Evolutionary conservation across 192 early-diverging fungal genomes (phyloP).

Genomic region (Neocallimastix lanati): DNA sequence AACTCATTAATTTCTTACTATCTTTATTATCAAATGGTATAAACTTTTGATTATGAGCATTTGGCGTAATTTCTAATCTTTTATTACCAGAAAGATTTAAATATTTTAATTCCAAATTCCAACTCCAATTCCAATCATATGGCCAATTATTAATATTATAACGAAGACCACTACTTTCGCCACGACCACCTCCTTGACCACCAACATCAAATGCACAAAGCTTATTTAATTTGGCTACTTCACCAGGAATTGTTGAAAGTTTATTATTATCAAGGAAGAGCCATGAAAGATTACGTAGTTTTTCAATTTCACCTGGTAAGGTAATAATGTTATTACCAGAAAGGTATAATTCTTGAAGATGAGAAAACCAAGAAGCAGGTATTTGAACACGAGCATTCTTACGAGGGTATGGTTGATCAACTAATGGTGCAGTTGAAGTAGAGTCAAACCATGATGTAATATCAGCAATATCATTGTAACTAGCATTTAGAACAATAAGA

Average conservation of each 20-base stretch:
- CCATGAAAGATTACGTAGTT: conserved; percentile 43
- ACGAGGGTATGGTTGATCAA: neutral
- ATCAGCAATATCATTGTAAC: conserved; percentile 66
- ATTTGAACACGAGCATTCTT: conserved; percentile 14
- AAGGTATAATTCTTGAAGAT: conserved; percentile 59
- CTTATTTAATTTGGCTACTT: conserved; percentile 66
- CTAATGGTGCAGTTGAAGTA: neutral
- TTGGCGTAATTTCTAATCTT: conserved; percentile 57
- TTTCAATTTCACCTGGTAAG: conserved; percentile 68
- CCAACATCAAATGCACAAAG: conserved; percentile 66
- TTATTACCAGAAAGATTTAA: conserved; percentile 82
- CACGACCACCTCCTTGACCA: conserved; percentile 40
- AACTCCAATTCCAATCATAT: conserved; percentile 93
- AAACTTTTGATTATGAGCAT: conserved; percentile 20
- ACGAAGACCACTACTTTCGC: conserved; percentile 36
- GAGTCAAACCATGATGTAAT: conserved; percentile 44
- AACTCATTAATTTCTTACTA: neutral
- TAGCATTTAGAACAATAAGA: conserved; percentile 58
- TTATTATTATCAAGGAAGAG: conserved; percentile 80
- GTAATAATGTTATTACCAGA: conserved; percentile 68
- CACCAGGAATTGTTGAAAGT: conserved; percentile 71
- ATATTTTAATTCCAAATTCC: conserved; percentile 75
- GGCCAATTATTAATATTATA: conserved; percentile 91
- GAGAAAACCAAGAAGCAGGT: conserved; percentile 22
- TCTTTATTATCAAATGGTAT: conserved; percentile 5